Evolutionary conservation across 345 rosid genomes (phyloP), one percentile per base, ranked within the genome.

Genomic region (Aethionema arabicum): DNA sequence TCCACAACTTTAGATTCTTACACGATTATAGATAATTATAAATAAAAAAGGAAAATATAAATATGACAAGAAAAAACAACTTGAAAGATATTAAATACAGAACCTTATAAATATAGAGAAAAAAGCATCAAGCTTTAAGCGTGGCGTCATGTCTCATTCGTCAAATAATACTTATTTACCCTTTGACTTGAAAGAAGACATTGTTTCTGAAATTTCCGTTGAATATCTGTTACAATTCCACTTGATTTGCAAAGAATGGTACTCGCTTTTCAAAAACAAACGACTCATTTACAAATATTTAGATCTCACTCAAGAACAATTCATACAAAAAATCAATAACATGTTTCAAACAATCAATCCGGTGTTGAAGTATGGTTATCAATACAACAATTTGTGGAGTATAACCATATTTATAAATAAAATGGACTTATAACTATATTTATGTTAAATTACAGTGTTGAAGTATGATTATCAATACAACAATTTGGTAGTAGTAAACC

Each of bases 401-500:
- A n/a, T n/a, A n/a, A n/a, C n/a, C n/a, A 4, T 36, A 36, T 4
- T 4, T 36, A 36, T 36, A 36, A 36, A 36, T 4, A 36, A 36
- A 36, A 36, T 36, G 8, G 8, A 4, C 4, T 36, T n/a, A n/a
- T n/a, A n/a, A n/a, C n/a, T 59, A 46, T 8, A 16, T 13, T 32
- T 15, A 46, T 33, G 11, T 13, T 21, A 27, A 47, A 16, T 14
- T 63, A 15, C 49, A 63, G 59, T 38, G 36, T 41, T 52, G 41
- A 39, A 40, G 11, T 63, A 63, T 13, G 68, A 63, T 32, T 3
- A 39, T 52, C 42, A 7, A 6, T 7, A 4, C 0, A 40, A 4
- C 42, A 63, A 63, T 42, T 0, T 52, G 51, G 2, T 63, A 13
- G 59, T 63, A n/a, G 52, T 64, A 53, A 64, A 64, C 29, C 5